These are phyloP conservation scores for Aspergillus spinulosporus DNA, from an alignment of 2,329 filamentous ascomycete species.

Conservation along the genomic window DNA sequence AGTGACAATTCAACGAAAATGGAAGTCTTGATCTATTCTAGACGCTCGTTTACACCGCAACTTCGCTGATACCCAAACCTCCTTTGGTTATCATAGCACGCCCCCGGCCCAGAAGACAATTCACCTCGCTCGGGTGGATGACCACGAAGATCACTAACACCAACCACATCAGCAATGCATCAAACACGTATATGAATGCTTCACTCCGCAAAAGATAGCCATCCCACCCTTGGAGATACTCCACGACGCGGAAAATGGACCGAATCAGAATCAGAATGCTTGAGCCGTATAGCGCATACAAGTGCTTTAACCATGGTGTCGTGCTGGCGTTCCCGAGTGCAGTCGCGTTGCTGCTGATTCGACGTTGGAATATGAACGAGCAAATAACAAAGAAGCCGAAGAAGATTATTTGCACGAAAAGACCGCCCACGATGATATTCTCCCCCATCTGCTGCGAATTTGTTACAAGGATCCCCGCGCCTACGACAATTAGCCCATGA, in stretches of 20 bases:
- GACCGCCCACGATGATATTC: neutral
- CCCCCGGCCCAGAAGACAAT: constrained; percentile 23
- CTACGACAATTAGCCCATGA: constrained; percentile 13
- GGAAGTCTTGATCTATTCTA: constrained; percentile 5
- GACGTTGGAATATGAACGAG: constrained; percentile 3
- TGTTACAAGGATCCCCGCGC: constrained; percentile 21
- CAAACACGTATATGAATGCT: constrained; percentile 34
- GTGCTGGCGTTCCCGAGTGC: constrained; percentile 22
- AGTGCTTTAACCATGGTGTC: constrained; percentile 37
- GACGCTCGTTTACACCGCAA: constrained; percentile 10
- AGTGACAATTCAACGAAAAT: neutral
- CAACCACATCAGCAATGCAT: constrained; percentile 31
- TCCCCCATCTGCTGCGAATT: neutral
- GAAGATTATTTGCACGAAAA: neutral
- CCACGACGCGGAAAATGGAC: constrained; percentile 31
- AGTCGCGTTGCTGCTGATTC: neutral
- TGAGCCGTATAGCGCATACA: constrained; percentile 32
- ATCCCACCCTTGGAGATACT: constrained; percentile 30
- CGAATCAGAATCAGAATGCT: constrained; percentile 32
- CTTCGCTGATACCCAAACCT: constrained; percentile 20
- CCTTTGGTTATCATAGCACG: constrained; percentile 22
- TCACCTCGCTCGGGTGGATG: constrained; percentile 28
- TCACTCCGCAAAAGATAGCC: constrained; percentile 32
- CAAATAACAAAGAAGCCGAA: neutral
- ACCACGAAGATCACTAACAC: constrained; percentile 27